phyloP scores from a whole-genome alignment of 371 early-diverging fungal genomes.

The Mucor mucedo region DNA sequence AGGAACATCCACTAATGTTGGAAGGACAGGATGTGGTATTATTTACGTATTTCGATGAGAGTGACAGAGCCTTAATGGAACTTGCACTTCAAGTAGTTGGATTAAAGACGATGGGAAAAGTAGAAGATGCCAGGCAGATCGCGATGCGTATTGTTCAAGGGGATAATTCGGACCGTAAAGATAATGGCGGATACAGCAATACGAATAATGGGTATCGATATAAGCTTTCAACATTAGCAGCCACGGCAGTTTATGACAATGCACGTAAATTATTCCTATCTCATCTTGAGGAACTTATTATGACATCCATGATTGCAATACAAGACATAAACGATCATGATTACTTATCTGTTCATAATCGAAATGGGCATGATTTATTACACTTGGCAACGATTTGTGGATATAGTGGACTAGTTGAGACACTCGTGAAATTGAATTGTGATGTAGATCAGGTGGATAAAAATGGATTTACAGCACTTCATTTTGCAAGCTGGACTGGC shows the following conservation, averaged over 20 bases:
- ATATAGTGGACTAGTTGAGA: conserved; percentile 36
- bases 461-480: conserved; percentile 61
- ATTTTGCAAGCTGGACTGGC: conserved; percentile 67
- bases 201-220: conserved; percentile 21
- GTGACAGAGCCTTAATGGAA: conserved; percentile 79
- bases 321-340: conserved; percentile 16
- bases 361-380: conserved; percentile 51
- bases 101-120: conserved; percentile 67
- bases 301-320: conserved; percentile 31
- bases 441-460: conserved; percentile 48
- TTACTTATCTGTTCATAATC: conserved; percentile 44
- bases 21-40: conserved; percentile 56
- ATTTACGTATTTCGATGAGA: conserved; percentile 69
- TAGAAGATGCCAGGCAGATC: conserved; percentile 64
- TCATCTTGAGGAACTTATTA: conserved; percentile 41
- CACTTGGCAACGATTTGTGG: conserved; percentile 59
- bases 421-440: conserved; percentile 41
- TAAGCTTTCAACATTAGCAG: conserved; percentile 34
- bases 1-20: conserved; percentile 53
- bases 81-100: conserved; percentile 80
- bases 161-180: conserved; percentile 32
- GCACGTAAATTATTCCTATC: conserved; percentile 37
- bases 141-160: conserved; percentile 73
- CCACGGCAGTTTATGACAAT: conserved; percentile 41
- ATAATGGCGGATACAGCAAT: conserved; percentile 10